Conservation (phyloP, 2,329 filamentous ascomycete species). For the Talaromyces islandicus region DNA sequence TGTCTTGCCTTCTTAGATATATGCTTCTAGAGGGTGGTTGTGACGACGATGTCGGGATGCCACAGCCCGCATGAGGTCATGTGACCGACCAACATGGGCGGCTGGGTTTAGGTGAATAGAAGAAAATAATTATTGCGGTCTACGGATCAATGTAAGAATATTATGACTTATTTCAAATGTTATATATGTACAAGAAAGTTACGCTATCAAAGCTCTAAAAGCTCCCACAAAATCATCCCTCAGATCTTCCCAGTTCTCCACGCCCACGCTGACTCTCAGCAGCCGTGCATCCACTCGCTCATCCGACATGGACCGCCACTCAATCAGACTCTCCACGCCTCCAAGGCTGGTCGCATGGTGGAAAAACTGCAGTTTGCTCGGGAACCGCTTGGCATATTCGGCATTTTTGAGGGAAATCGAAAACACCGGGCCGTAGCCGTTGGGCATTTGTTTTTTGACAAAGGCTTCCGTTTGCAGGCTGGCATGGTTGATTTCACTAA, state of each 20-base stretch:
- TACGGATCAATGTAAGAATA: background rate
- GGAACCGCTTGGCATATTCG: slow-evolving; percentile 60
- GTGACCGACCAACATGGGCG: background rate
- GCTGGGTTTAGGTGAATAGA: background rate
- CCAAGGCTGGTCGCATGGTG: slow-evolving; percentile 93
- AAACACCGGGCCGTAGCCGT: slow-evolving; percentile 86
- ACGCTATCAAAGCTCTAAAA: slow-evolving; percentile 39
- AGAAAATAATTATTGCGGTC: background rate
- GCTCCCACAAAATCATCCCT: slow-evolving; percentile 65
- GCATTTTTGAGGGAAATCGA: slow-evolving; percentile 60
- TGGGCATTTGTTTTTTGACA: slow-evolving; percentile 83
- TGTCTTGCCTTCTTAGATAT: background rate
- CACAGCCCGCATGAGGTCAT: background rate
- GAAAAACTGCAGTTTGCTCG: slow-evolving; percentile 74
- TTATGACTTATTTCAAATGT: background rate
- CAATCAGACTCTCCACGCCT: slow-evolving; percentile 90
- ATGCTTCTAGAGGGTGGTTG: background rate
- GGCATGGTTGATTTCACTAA: slow-evolving; percentile 66
- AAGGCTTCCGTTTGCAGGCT: slow-evolving; percentile 71
- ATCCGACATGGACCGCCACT: slow-evolving; percentile 93
- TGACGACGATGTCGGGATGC: background rate
- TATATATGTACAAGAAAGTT: background rate
- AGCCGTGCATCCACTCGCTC: slow-evolving; percentile 62
- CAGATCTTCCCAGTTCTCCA: slow-evolving; percentile 83
- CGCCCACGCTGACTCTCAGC: slow-evolving; percentile 75